phyloP scores from a whole-genome alignment of 176 grass and related monocot species.

The Echinochloa phyllopogon region DNA sequence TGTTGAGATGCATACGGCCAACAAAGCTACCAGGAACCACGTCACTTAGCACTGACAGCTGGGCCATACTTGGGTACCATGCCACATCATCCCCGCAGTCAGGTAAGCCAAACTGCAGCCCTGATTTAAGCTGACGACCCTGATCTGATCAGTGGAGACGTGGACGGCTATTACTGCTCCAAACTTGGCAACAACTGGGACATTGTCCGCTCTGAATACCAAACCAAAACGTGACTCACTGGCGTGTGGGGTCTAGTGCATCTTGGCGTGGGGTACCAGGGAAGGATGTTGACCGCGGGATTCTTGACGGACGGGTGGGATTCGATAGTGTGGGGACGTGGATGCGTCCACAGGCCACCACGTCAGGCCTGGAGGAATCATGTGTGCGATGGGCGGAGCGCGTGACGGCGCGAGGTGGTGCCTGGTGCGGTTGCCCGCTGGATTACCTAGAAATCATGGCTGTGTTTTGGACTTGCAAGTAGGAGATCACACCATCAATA shows the following conservation, averaged over 20 bases:
- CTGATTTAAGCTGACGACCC: neutral
- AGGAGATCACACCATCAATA: neutral
- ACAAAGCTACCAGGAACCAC: neutral
- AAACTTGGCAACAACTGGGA: constrained; percentile 1
- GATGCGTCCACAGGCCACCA: neutral
- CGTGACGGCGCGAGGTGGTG: neutral
- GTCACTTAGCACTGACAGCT: neutral
- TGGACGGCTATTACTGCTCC: constrained; percentile 11
- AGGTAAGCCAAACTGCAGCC: neutral
- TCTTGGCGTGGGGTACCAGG: neutral
- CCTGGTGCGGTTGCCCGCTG: neutral
- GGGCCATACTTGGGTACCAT: neutral
- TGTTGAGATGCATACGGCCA: neutral
- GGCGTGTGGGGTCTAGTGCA: constrained; percentile 10
- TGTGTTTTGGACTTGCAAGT: neutral
- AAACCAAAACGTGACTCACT: neutral
- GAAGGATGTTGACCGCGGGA: constrained; percentile 1
- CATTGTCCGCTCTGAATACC: neutral
- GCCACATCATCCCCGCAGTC: neutral
- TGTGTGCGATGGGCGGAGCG: neutral
- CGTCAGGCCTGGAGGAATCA: neutral
- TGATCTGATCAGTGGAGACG: neutral
- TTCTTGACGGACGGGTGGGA: constrained; percentile 28
- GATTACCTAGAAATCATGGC: neutral
- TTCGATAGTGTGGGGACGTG: constrained; percentile 4